Conservation (phyloP, 305 asterid species). For the Fraxinus nigra region DNA sequence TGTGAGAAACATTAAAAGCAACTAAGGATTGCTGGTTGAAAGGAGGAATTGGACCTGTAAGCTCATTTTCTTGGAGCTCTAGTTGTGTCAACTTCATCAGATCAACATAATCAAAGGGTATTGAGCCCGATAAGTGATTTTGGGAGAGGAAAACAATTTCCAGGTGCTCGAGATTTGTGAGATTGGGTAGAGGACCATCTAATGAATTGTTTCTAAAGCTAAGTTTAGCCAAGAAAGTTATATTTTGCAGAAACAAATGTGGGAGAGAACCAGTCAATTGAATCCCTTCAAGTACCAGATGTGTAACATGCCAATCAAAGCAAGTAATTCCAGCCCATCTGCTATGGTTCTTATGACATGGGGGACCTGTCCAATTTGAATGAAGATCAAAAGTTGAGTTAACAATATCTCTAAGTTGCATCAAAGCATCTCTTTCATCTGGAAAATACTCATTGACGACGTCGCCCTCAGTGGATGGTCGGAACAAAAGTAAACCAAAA, state of each 20-base stretch:
- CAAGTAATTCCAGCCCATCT: slow-evolving; percentile 63
- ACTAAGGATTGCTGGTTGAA: slow-evolving; percentile 45
- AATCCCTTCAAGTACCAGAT: slow-evolving; percentile 52
- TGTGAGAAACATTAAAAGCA: slow-evolving; percentile 53
- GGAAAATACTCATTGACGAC: slow-evolving; percentile 29
- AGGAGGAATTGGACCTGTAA: slow-evolving; percentile 61
- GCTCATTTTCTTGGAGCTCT: slow-evolving; percentile 53
- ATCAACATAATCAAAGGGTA: slow-evolving; percentile 40
- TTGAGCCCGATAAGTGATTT: slow-evolving; percentile 55
- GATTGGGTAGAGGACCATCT: slow-evolving; percentile 51
- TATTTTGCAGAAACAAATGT: slow-evolving; percentile 39
- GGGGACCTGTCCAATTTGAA: slow-evolving; percentile 70
- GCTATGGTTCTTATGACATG: slow-evolving; percentile 51
- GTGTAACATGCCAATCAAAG: slow-evolving; percentile 47
- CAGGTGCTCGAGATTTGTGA: slow-evolving; percentile 38
- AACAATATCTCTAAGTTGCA: slow-evolving; percentile 49
- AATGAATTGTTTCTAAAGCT: slow-evolving; percentile 57
- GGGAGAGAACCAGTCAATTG: slow-evolving; percentile 49
- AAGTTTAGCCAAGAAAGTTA: slow-evolving; percentile 51
- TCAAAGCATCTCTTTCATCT: slow-evolving; percentile 56
- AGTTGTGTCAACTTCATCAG: slow-evolving; percentile 33
- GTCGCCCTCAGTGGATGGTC: background rate
- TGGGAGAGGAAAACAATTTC: slow-evolving; percentile 39
- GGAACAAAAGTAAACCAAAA: slow-evolving; percentile 2
- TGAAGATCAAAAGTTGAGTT: slow-evolving; percentile 48